A percentile compares a stretch with the other conserved stretches of the same genome.
Conservation (phyloP, 169 alveolate species). For the Theileria orientalis region DNA sequence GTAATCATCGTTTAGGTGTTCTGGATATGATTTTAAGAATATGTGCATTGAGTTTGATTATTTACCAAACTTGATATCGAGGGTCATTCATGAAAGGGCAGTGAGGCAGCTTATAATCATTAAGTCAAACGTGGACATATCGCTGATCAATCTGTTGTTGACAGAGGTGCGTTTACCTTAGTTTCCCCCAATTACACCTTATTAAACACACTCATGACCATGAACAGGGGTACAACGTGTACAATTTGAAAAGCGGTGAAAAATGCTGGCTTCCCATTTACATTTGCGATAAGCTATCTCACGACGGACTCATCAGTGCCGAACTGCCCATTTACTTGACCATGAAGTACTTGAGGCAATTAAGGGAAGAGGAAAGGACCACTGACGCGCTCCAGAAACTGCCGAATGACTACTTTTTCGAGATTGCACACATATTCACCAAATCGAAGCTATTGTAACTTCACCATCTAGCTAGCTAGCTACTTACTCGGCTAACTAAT, state of each 20-base stretch:
- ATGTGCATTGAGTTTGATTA: constrained; percentile 40
- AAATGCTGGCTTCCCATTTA: constrained; percentile 77
- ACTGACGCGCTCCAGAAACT: constrained; percentile 31
- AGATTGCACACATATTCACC: constrained; percentile 50
- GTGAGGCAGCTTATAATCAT: constrained; percentile 67
- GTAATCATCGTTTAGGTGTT: not conserved
- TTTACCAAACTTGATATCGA: constrained; percentile 42
- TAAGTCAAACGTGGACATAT: constrained; percentile 74
- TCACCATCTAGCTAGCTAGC: not conserved
- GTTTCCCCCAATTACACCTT: not conserved
- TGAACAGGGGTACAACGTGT: constrained; percentile 64
- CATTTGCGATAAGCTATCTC: constrained; percentile 70
- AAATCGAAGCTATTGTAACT: constrained; percentile 16
- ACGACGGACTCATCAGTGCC: constrained; percentile 68
- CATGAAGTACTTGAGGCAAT: constrained; percentile 38
- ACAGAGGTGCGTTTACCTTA: constrained; percentile 47
- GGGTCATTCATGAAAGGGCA: constrained; percentile 62
- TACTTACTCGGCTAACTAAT: not conserved
- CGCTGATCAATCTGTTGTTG: constrained; percentile 57
- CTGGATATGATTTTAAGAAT: constrained; percentile 23
- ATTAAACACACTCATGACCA: not conserved
- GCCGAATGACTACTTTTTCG: constrained; percentile 60
- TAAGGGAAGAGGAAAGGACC: constrained; percentile 28
- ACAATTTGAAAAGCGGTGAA: constrained; percentile 74
- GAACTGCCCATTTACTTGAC: constrained; percentile 72